phyloP scores from a whole-genome alignment of 1,284 basidiomycete species.

The Inonotus obliquus region DNA sequence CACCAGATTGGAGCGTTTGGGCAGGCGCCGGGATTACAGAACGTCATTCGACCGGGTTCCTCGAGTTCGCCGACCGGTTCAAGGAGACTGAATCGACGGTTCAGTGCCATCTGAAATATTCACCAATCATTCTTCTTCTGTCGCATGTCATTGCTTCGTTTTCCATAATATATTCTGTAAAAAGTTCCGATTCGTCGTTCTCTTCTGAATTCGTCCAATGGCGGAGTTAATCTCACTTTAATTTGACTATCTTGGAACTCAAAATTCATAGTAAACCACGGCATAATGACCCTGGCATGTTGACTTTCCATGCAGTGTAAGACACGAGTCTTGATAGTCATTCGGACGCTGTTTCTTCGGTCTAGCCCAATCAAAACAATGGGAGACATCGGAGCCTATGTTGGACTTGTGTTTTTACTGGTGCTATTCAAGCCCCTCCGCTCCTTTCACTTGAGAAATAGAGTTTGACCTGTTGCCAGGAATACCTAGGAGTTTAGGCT shows the following conservation, averaged over 20 bases:
- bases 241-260: neutral
- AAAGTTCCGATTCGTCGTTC: neutral
- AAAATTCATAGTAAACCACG: neutral
- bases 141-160: neutral
- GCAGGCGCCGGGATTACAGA: neutral
- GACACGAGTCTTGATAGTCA: neutral
- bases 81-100: constrained; percentile 1
- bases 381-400: neutral
- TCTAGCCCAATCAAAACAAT: neutral
- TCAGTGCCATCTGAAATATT: neutral
- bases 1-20: neutral
- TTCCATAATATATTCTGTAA: neutral
- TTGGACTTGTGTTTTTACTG: neutral
- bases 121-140: neutral
- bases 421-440: neutral
- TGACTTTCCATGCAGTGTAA: neutral
- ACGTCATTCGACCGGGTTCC: neutral
- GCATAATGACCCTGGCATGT: neutral
- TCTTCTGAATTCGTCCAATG: neutral
- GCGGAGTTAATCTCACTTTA: neutral
- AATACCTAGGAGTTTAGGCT: neutral
- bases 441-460: neutral
- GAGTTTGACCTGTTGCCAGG: neutral
- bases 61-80: neutral
- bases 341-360: neutral